Evolutionary conservation across 768 basidiomycete species (phyloP).

Genomic region (Rhizopogon vesiculosus): DNA sequence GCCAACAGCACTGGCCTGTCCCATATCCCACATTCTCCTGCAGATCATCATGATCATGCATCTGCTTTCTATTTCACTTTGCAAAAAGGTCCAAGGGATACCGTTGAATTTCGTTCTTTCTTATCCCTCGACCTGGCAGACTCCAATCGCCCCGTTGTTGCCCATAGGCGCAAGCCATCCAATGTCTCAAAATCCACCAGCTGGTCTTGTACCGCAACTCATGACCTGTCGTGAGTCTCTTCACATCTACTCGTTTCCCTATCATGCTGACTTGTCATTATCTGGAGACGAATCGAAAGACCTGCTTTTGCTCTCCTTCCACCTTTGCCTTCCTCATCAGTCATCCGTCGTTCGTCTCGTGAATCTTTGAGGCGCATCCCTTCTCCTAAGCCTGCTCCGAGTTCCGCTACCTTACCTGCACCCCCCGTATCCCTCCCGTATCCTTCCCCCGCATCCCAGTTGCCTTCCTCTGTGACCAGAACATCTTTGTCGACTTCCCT

Average conservation of each 20-base stretch:
- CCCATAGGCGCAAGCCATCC: conserved; percentile 30
- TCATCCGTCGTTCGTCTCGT: conserved; percentile 30
- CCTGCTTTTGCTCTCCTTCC: conserved; percentile 10
- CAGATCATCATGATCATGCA: conserved; percentile 11
- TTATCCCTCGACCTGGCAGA: conserved; percentile 68
- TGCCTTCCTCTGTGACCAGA: conserved; percentile 6
- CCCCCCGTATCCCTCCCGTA: conserved; percentile 7
- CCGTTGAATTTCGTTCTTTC: conserved; percentile 48
- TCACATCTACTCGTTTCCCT: conserved; percentile 3
- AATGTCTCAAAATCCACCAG: conserved; percentile 25
- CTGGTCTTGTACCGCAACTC: conserved; percentile 18
- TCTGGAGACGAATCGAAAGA: conserved; percentile 20
- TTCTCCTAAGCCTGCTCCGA: conserved; percentile 55
- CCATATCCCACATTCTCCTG: no score
- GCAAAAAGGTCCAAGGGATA: conserved; percentile 34
- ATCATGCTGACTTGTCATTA: background rate
- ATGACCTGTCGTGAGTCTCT: conserved; percentile 11
- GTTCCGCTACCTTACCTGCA: conserved; percentile 44
- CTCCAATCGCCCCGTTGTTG: conserved; percentile 36
- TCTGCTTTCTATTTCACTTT: conserved; percentile 47
- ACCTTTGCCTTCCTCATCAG: conserved; percentile 4
- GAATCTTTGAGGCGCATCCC: conserved; percentile 47
- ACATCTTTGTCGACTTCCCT: conserved; percentile 17
- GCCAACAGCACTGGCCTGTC: background rate
- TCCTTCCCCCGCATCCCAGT: background rate